phyloP scores from a whole-genome alignment of 805 yeast species.

The Ogataea parapolymorpha region DNA sequence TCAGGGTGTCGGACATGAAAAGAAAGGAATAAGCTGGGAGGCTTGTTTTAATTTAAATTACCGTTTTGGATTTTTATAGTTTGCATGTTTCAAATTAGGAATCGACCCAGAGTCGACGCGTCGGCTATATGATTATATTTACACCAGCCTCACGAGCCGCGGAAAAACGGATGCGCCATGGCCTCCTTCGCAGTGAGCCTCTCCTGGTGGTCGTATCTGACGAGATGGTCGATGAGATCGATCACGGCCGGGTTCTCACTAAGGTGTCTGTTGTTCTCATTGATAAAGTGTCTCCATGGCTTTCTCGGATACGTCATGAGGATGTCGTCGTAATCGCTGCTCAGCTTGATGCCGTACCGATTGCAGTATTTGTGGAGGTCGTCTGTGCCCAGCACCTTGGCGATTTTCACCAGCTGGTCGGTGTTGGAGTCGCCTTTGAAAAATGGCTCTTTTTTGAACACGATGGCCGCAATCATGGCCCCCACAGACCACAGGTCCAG shows the following conservation, averaged over 20 bases:
- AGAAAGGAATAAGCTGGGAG: neutral
- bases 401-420: constrained; percentile 88
- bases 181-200: constrained; percentile 88
- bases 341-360: constrained; percentile 66
- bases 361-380: constrained; percentile 62
- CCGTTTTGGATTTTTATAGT: constrained; percentile 1
- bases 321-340: constrained; percentile 73
- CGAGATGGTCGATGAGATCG: constrained; percentile 68
- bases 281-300: constrained; percentile 64
- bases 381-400: constrained; percentile 81
- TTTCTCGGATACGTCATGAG: constrained; percentile 63
- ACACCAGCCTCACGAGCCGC: constrained; percentile 6
- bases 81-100: constrained; percentile 5
- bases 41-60: neutral
- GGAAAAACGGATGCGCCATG: constrained; percentile 55
- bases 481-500: constrained; percentile 90
- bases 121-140: constrained; percentile 4
- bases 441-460: constrained; percentile 86
- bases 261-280: constrained; percentile 48
- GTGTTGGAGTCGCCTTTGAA: constrained; percentile 90
- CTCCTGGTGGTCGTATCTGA: constrained; percentile 83
- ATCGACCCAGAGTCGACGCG: constrained; percentile 7
- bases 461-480: constrained; percentile 85
- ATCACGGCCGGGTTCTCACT: constrained; percentile 53
- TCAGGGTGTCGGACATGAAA: constrained; percentile 6